phyloP scores from a whole-genome alignment of 2,329 filamentous ascomycete species.

The Penicillium sp. region DNA sequence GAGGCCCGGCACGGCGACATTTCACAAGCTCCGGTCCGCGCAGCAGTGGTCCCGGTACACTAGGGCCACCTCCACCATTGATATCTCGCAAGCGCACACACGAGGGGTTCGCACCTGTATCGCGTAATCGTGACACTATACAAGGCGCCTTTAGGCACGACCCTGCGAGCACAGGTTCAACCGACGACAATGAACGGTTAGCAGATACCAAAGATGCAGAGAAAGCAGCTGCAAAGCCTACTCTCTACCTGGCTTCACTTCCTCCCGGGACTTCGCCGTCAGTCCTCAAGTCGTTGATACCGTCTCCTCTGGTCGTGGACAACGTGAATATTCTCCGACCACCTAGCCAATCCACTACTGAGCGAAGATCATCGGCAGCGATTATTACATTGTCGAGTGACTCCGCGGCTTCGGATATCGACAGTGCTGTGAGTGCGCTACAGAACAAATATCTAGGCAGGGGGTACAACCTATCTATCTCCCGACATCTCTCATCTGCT shows the following conservation, averaged over 20 bases:
- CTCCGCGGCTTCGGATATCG: conserved; percentile 77
- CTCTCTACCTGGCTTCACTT: conserved; percentile 51
- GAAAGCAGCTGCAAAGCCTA: conserved; percentile 51
- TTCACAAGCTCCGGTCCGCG: conserved; percentile 48
- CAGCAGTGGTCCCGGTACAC: conserved; percentile 48
- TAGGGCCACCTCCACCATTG: conserved; percentile 43
- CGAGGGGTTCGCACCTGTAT: conserved; percentile 37
- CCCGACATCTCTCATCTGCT: conserved; percentile 75
- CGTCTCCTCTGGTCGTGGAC: conserved; percentile 60
- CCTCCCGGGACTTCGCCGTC: conserved; percentile 51
- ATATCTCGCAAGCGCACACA: conserved; percentile 44
- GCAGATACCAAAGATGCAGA: conserved; percentile 43
- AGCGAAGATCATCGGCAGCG: conserved; percentile 68
- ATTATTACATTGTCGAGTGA: conserved; percentile 78
- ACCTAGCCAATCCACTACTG: conserved; percentile 45
- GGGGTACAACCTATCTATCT: conserved; percentile 74
- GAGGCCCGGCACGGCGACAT: conserved; percentile 56
- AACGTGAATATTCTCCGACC: conserved; percentile 66
- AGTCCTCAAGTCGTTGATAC: conserved; percentile 48
- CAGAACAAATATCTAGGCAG: conserved; percentile 82
- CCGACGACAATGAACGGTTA: conserved; percentile 43
- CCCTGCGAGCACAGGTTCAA: conserved; percentile 26
- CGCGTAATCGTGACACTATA: conserved; percentile 38
- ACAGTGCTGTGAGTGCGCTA: conserved; percentile 68
- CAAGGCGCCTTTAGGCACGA: conserved; percentile 43